Conservation (phyloP, 495 filamentous ascomycete species). For the Neurospora sublineolata region DNA sequence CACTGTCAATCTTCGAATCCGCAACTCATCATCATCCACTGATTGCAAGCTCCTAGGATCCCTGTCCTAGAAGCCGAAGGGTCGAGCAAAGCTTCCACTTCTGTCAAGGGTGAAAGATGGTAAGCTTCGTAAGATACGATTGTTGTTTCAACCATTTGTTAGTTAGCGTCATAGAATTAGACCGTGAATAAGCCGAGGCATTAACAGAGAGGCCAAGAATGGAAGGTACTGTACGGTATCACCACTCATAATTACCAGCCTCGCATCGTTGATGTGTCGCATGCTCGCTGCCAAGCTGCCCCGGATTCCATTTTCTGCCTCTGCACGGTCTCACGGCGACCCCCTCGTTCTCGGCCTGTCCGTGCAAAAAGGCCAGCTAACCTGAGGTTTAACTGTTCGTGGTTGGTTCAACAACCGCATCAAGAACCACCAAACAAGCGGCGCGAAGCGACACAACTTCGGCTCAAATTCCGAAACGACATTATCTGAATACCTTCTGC, state of each 20-base stretch:
- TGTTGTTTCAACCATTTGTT: background rate
- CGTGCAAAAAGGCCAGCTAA: background rate
- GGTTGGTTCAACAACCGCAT: background rate
- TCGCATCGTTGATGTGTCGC: background rate
- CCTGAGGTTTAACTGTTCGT: background rate
- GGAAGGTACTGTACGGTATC: background rate
- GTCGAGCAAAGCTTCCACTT: background rate
- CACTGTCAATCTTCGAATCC: background rate
- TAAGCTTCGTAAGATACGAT: background rate
- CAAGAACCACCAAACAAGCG: background rate
- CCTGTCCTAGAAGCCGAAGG: background rate
- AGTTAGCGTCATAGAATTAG: background rate
- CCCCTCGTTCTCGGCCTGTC: background rate
- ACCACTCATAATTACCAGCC: background rate
- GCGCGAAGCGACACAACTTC: background rate
- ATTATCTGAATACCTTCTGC: background rate
- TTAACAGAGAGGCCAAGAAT: background rate
- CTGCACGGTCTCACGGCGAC: background rate
- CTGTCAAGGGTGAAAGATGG: background rate
- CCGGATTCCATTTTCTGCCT: background rate
- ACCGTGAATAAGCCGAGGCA: background rate
- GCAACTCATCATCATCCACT: background rate
- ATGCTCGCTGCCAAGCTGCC: background rate
- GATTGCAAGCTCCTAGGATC: background rate
- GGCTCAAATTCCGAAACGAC: background rate